Evolutionary conservation across 305 asterid species (phyloP).

Genomic region (Fraxinus ornus): DNA sequence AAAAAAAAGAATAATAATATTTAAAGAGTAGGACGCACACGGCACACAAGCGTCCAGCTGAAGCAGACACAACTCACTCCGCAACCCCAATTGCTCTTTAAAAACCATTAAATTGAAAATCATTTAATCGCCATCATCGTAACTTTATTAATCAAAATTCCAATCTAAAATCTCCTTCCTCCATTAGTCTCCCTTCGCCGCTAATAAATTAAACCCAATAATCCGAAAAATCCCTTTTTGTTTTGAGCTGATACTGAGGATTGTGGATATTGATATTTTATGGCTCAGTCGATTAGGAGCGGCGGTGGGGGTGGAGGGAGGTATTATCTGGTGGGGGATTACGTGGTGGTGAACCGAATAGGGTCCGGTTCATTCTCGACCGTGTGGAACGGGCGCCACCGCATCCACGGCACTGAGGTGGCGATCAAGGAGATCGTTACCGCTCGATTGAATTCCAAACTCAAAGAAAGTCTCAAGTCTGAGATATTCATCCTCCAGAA

Average conservation of each 20-base stretch:
- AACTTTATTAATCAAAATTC: background rate
- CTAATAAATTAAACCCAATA: background rate
- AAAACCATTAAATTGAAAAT: background rate
- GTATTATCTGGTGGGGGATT: constrained; percentile 64
- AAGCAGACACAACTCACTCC: background rate
- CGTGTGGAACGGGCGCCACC: constrained; percentile 90
- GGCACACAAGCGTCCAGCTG: background rate
- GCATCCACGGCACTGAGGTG: constrained; percentile 67
- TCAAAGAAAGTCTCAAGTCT: constrained; percentile 75
- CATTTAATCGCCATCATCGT: background rate
- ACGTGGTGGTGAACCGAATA: constrained; percentile 61
- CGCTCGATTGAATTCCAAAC: constrained; percentile 53
- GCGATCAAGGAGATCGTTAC: constrained; percentile 81
- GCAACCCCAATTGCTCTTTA: background rate
- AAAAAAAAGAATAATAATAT: too few species aligned
- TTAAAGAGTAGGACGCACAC: background rate
- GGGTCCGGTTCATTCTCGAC: constrained; percentile 85
- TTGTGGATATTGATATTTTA: constrained; percentile 12
- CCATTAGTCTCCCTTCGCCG: background rate
- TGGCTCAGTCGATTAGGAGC: constrained; percentile 60
- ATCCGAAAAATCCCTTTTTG: background rate
- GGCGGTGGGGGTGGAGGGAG: constrained; percentile 29
- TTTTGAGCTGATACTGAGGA: constrained; percentile 21
- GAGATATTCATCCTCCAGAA: constrained; percentile 77
- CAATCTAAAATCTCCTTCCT: background rate